phyloP scores from a whole-genome alignment of 176 grass and related monocot genomes.

The Musa itinerans region DNA sequence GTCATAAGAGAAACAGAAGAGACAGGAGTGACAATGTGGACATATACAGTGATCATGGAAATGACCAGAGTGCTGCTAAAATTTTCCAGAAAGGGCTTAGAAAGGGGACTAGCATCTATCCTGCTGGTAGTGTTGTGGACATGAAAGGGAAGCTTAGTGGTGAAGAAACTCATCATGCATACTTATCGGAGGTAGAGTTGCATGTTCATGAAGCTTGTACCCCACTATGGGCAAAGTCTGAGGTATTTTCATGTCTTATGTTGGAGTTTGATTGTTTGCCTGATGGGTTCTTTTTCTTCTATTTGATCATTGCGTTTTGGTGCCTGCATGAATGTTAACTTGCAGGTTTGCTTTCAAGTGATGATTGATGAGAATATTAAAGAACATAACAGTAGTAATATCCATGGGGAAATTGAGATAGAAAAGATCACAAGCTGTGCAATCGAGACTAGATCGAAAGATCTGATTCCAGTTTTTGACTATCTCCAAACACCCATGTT shows the following conservation, averaged over 20 bases:
- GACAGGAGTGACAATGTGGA: slow-evolving; percentile 53
- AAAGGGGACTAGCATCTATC: slow-evolving; percentile 45
- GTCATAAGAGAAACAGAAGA: slow-evolving; percentile 73
- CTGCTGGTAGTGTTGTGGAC: slow-evolving; percentile 15
- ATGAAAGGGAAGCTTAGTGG: slow-evolving; percentile 34
- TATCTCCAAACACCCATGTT: slow-evolving; percentile 58
- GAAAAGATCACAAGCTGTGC: slow-evolving; percentile 46
- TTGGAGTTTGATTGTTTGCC: neutral
- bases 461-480: slow-evolving; percentile 83
- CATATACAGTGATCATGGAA: slow-evolving; percentile 59
- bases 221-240: slow-evolving; percentile 75
- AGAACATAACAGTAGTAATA: slow-evolving; percentile 10
- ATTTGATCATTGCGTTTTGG: neutral
- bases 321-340: neutral
- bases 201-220: slow-evolving; percentile 56
- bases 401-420: slow-evolving; percentile 60
- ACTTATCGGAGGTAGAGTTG: slow-evolving; percentile 83
- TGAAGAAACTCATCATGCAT: slow-evolving; percentile 63
- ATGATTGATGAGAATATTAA: slow-evolving; percentile 40
- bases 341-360: slow-evolving; percentile 76
- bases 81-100: slow-evolving; percentile 46
- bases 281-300: neutral
- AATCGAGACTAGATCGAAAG: slow-evolving; percentile 69
- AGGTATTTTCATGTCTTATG: slow-evolving; percentile 39
- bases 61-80: slow-evolving; percentile 42